Evolutionary conservation across 768 basidiomycete species (phyloP).

Genomic region (Pisolithus tinctorius): DNA sequence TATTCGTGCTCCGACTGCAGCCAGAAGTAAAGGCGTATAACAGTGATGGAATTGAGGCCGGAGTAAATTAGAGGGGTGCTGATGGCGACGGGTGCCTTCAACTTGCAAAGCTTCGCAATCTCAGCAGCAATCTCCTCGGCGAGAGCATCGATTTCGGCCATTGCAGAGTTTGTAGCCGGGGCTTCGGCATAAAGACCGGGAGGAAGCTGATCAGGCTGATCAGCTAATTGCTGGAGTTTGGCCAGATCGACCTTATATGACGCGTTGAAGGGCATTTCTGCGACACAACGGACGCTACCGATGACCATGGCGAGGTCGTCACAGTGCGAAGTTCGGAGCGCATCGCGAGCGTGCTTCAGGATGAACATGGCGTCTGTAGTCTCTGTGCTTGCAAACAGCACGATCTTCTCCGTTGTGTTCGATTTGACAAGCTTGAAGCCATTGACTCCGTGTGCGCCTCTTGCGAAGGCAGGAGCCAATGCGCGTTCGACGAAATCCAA

Average conservation of each 20-base stretch:
- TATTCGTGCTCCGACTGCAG: slow-evolving; percentile 28
- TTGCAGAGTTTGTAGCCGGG: neutral
- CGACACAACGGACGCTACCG: slow-evolving; percentile 18
- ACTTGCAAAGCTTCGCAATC: slow-evolving; percentile 25
- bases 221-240: slow-evolving; percentile 20
- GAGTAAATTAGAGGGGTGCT: slow-evolving; percentile 27
- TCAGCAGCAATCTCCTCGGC: slow-evolving; percentile 30
- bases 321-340: slow-evolving; percentile 10
- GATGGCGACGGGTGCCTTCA: slow-evolving; percentile 18
- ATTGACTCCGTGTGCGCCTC: slow-evolving; percentile 11
- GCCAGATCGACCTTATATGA: slow-evolving; percentile 26
- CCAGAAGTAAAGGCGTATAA: slow-evolving; percentile 27
- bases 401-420: slow-evolving; percentile 17
- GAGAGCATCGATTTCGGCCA: slow-evolving; percentile 14
- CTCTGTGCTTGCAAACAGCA: slow-evolving; percentile 17
- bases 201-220: slow-evolving; percentile 8
- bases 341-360: slow-evolving; percentile 18
- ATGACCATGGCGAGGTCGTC: slow-evolving; percentile 19
- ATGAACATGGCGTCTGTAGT: slow-evolving; percentile 13
- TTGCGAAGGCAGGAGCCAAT: slow-evolving; percentile 17
- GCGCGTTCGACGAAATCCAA: slow-evolving; percentile 23
- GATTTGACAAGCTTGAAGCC: slow-evolving; percentile 26
- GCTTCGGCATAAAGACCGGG: slow-evolving; percentile 14
- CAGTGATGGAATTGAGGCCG: slow-evolving; percentile 27
- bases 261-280: slow-evolving; percentile 25